Evolutionary conservation across 306 rosid genomes (phyloP), one percentile per base, ranked within the genome.

Genomic region (Albizia julibrissin): DNA sequence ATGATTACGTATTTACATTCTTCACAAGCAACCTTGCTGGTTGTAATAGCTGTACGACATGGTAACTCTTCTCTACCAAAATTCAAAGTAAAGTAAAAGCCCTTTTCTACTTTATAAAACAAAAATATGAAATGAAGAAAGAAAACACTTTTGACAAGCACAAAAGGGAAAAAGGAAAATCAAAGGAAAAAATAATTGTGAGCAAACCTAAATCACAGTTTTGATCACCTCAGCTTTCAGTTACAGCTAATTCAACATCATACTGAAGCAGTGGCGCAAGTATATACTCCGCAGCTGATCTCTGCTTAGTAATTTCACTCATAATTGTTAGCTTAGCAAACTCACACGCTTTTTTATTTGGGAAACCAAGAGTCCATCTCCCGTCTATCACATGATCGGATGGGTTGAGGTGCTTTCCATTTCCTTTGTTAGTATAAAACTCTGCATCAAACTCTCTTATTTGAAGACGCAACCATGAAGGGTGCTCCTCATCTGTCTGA

Each of bases 351-450:
- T 86, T 76, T 33, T 85, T 88, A 74, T 85, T 80, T 50, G 90
- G 81, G 80, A 94, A 94, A 69, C 95, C 98, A 42, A 94, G 93
- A 29, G 91, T 89, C 97, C 98, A 94, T 90, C 84, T 88, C 81
- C 98, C 98, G 87, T 92, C 97, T 31, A 84, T 71, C 81, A 59
- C 72, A 50, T 78, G 89, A 77, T 80, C 86, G 72, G 87, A 59
- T 85, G 58, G 69, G 85, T 58, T 72, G 44, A 70, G 44, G 76
- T 77, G 80, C 75, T 81, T 77, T 26, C 87, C 87, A 80, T 81
- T 88, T 67, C 79, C 75, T 81, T 82, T 90, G 39, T 12, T 75
- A 58, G 79, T 70, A 78, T 74, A 79, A 42, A 83, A 89, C 77
- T 70, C 74, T 69, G 93, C 91, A 59, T 90, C 92, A 72, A 87